Percentiles rank a stretch among this genome's conserved stretches.
Evolutionary conservation across 257 asterid species (phyloP).

Genomic region (Schizonepeta tenuifolia): DNA sequence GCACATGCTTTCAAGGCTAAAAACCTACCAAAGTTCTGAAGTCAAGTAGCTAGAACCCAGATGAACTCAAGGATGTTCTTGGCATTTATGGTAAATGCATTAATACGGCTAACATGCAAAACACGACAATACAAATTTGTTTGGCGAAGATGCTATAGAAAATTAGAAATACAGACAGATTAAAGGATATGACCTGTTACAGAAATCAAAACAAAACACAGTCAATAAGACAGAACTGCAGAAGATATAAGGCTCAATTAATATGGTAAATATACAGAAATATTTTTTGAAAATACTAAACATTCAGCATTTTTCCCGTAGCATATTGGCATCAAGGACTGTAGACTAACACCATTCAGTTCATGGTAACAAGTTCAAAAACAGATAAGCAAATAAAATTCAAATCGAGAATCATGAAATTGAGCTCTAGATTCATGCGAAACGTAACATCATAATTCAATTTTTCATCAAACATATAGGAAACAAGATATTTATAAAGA

Average conservation of each 20-base stretch:
- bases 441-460: background rate
- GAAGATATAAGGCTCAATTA: constrained; percentile 6
- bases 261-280: background rate
- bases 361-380: background rate
- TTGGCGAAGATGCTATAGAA: background rate
- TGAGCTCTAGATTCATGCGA: background rate
- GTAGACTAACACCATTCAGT: background rate
- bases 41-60: constrained; percentile 9
- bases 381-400: background rate
- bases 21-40: constrained; percentile 9
- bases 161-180: constrained; percentile 9
- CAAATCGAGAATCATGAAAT: background rate
- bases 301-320: background rate
- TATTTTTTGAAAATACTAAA: background rate
- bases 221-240: constrained; percentile 17
- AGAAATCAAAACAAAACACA: constrained; percentile 31
- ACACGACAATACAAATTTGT: constrained; percentile 2
- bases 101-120: background rate
- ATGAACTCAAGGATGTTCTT: constrained; percentile 8
- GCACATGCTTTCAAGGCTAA: constrained; percentile 9
- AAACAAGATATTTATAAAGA: constrained; percentile 1
- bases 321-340: background rate
- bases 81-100: background rate
- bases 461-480: constrained; percentile 10
- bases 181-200: constrained; percentile 97